Evolutionary conservation across 148 eudicot species (phyloP).

Genomic region (Chenopodium formosanum): DNA sequence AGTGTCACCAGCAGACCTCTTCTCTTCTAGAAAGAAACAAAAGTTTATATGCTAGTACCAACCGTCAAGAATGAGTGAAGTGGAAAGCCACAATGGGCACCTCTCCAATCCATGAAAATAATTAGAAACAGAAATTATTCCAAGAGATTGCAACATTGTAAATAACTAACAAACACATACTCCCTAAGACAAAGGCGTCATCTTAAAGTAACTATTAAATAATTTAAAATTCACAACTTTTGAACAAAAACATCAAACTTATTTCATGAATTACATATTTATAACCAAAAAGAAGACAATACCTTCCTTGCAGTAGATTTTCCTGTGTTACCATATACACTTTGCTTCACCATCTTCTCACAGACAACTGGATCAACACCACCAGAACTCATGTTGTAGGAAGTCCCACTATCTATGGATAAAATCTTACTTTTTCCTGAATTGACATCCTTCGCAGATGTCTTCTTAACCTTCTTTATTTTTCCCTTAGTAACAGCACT

Average conservation of each 20-base stretch:
- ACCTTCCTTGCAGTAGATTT: constrained; percentile 39
- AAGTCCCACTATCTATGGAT: constrained; percentile 10
- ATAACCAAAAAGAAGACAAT: constrained; percentile 4
- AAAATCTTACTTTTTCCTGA: constrained; percentile 22
- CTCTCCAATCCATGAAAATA: not conserved
- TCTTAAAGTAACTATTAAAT: not conserved
- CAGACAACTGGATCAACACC: constrained; percentile 20
- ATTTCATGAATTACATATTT: constrained; percentile 1
- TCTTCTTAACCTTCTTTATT: constrained; percentile 14
- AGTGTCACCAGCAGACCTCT: too few species aligned
- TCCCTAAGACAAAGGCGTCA: not conserved
- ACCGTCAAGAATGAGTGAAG: too few species aligned
- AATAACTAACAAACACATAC: too few species aligned
- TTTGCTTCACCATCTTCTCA: constrained; percentile 25
- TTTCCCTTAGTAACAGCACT: constrained; percentile 16
- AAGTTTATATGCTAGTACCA: too few species aligned
- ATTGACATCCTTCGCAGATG: not conserved
- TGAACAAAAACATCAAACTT: not conserved
- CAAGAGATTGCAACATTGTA: too few species aligned
- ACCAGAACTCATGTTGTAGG: constrained; percentile 9
- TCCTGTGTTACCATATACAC: constrained; percentile 25
- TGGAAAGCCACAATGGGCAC: too few species aligned
- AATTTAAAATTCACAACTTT: not conserved
- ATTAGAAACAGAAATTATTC: not conserved
- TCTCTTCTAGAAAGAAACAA: too few species aligned